Base-by-base conservation (phyloP, 139 green algal genomes). In the Chlamydomonas incerta region DNA sequence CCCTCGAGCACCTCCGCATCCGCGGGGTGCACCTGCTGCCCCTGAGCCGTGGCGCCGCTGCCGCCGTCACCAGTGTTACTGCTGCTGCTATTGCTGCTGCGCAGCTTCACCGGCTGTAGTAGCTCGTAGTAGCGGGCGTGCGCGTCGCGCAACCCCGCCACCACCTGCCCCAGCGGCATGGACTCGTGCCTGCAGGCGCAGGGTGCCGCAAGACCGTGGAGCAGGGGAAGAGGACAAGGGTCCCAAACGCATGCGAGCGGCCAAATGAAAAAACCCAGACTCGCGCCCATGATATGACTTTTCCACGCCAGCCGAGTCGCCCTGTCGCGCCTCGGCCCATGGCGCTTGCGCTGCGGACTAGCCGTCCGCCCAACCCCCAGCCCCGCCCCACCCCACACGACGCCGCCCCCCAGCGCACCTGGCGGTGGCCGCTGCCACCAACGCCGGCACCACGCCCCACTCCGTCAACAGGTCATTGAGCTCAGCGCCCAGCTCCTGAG, bases 391-490 rank as follows among this genome's bases (percentile, higher is more conserved):
- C 63, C 14, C 33, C 37, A 47, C 67, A 72, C 67, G 11, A 52
- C 29, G 23, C 66, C 9, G 6, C 41, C 3, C 28, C 29, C 13
- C 9, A n/a, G 57, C 72, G 34, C 68, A 88, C 77, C 58, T 82
- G 26, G n/a, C 41, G 47, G 82, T 77, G 75, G 72, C 46, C 21
- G 62, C 79, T 5, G 70, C 87, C 35, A 90, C 67, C 3, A 90
- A 28, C 9, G 80, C 80, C 24, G 87, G 87, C 65, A 80, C 80
- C 74, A 90, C 52, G 5, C 71, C 86, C 66, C 69, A 72, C 65
- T 80, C 63, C 34, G 55, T 65, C 55, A 87, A 50, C 35, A 41
- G n/a, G 29, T 90, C 72, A 66, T 90, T 90, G 11, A 90, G 47
- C 31, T n/a, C 1, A 0, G 58, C 58, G 13, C 65, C 87, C 1